Evolutionary conservation across 2,329 filamentous ascomycete genomes (phyloP).

Genomic region (Chaetomiaceae sp.): DNA sequence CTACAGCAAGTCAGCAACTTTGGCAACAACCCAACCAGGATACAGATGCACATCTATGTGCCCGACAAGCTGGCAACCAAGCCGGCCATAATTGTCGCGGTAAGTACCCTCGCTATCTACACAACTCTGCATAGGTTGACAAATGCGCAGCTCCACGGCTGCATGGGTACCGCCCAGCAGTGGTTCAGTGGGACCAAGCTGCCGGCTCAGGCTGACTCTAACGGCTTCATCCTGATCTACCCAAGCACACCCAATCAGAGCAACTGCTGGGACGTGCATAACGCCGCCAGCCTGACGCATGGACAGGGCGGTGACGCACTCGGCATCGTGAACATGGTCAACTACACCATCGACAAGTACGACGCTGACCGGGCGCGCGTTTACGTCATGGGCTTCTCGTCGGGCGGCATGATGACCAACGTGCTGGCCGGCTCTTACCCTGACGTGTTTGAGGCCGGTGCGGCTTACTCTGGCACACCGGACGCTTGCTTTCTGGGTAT

Average conservation of each 20-base stretch:
- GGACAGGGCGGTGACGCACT: slow-evolving; percentile 47
- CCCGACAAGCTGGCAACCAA: slow-evolving; percentile 32
- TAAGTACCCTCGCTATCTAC: slow-evolving; percentile 9
- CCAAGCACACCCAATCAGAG: slow-evolving; percentile 40
- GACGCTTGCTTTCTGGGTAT: slow-evolving; percentile 27
- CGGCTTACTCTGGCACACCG: slow-evolving; percentile 31
- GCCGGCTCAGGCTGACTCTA: slow-evolving; percentile 34
- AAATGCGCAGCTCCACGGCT: slow-evolving; percentile 38
- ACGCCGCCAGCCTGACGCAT: slow-evolving; percentile 42
- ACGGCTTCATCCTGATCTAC: slow-evolving; percentile 42
- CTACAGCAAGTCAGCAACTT: slow-evolving; percentile 27
- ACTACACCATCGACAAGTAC: slow-evolving; percentile 45
- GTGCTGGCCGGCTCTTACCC: slow-evolving; percentile 32
- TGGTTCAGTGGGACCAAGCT: slow-evolving; percentile 43
- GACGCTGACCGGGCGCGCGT: slow-evolving; percentile 42
- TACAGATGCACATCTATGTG: slow-evolving; percentile 40
- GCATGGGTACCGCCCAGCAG: slow-evolving; percentile 39
- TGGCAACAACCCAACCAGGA: slow-evolving; percentile 35
- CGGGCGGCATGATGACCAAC: slow-evolving; percentile 39
- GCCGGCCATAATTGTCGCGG: slow-evolving; percentile 44
- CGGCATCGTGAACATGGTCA: slow-evolving; percentile 50
- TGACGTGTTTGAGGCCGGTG: slow-evolving; percentile 32
- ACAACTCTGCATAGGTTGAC: background rate
- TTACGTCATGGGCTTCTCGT: slow-evolving; percentile 43
- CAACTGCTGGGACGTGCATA: slow-evolving; percentile 53